Evolutionary conservation across 345 rosid genomes (phyloP).

Genomic region (Raphanus sativus): DNA sequence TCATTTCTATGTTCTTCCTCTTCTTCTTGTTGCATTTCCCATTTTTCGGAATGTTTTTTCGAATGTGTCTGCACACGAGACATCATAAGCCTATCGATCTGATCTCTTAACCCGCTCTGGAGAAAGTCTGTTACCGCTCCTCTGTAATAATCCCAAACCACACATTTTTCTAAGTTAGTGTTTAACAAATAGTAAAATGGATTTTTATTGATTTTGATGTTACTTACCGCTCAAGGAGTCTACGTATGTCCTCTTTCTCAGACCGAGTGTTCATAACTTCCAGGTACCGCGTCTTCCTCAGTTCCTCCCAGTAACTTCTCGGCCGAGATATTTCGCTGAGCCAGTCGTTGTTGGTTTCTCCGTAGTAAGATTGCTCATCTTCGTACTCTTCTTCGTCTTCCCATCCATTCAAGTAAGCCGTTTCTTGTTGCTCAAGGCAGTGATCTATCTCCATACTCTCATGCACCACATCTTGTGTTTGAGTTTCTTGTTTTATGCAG

Average conservation of each 20-base stretch:
- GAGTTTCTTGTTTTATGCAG: not conserved
- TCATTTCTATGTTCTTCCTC: slow-evolving; percentile 18
- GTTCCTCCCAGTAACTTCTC: slow-evolving; percentile 79
- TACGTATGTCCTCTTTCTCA: slow-evolving; percentile 60
- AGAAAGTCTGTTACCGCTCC: slow-evolving; percentile 74
- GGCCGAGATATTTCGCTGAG: slow-evolving; percentile 72
- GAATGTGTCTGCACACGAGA: slow-evolving; percentile 52
- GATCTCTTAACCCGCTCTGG: slow-evolving; percentile 64
- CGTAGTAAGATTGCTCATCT: slow-evolving; percentile 30
- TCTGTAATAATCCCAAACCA: slow-evolving; percentile 41
- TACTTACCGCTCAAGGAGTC: slow-evolving; percentile 72
- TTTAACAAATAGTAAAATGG: not conserved
- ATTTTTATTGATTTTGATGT: not conserved
- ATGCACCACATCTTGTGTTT: not conserved
- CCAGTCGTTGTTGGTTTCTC: slow-evolving; percentile 56
- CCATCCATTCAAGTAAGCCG: slow-evolving; percentile 37
- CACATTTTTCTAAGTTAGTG: not conserved
- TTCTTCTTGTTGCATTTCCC: slow-evolving; percentile 22
- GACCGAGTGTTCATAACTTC: slow-evolving; percentile 57
- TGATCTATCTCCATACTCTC: not conserved
- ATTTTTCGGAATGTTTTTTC: slow-evolving; percentile 27
- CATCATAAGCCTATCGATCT: slow-evolving; percentile 63
- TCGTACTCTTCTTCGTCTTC: slow-evolving; percentile 42
- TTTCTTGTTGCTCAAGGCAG: slow-evolving; percentile 34
- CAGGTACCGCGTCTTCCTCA: slow-evolving; percentile 63